phyloP scores from a whole-genome alignment of 202 grass and related monocot genomes.

The Miscanthus sacchariflorus region DNA sequence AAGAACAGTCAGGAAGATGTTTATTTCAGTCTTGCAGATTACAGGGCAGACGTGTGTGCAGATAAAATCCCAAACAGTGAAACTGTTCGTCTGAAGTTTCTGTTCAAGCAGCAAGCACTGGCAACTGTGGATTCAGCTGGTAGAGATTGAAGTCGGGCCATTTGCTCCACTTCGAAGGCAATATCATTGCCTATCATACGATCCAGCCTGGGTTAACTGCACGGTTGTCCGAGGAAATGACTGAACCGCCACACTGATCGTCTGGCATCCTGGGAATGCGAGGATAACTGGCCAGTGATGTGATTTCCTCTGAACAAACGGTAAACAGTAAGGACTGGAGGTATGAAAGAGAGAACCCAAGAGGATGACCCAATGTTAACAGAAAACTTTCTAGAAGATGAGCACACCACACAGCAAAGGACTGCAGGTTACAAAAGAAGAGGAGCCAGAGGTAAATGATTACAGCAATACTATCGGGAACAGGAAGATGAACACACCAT shows the following conservation, averaged over 20 bases:
- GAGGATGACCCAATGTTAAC: slow-evolving; percentile 13
- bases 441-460: slow-evolving; percentile 12
- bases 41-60: slow-evolving; percentile 20
- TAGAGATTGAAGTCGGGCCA: not conserved
- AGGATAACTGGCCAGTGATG: slow-evolving; percentile 23
- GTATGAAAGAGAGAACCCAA: not conserved
- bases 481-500: not conserved
- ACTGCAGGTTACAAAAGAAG: not conserved
- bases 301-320: slow-evolving; percentile 34
- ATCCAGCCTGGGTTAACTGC: slow-evolving; percentile 11
- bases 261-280: slow-evolving; percentile 43
- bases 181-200: slow-evolving; percentile 22
- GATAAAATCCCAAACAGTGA: slow-evolving; percentile 8
- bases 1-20: slow-evolving; percentile 18
- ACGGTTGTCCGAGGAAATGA: slow-evolving; percentile 32
- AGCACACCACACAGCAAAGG: not conserved
- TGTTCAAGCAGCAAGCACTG: not conserved
- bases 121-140: not conserved
- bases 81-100: slow-evolving; percentile 18
- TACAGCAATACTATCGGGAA: not conserved
- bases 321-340: slow-evolving; percentile 10
- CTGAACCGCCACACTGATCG: slow-evolving; percentile 33
- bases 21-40: slow-evolving; percentile 13
- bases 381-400: slow-evolving; percentile 2
- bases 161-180: slow-evolving; percentile 3